phyloP scores from a whole-genome alignment of 176 grass and related monocot genomes.

The Oryza officinalis region DNA sequence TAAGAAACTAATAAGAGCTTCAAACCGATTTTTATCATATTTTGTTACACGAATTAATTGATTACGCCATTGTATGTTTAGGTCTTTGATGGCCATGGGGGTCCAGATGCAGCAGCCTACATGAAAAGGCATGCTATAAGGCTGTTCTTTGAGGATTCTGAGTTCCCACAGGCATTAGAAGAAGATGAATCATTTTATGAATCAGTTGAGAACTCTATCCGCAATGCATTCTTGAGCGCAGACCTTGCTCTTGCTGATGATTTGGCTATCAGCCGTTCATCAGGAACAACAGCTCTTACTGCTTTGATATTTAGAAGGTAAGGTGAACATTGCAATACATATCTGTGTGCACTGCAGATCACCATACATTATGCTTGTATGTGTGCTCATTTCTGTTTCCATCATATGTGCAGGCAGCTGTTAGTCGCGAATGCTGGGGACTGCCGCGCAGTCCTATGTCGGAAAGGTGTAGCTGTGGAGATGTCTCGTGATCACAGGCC shows the following conservation, averaged over 20 bases:
- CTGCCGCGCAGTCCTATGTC: constrained; percentile 80
- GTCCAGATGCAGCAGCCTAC: constrained; percentile 79
- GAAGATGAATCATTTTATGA: constrained; percentile 50
- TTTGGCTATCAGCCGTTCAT: constrained; percentile 57
- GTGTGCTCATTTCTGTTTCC: background rate
- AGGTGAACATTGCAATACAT: background rate
- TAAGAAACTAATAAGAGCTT: background rate
- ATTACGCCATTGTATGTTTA: constrained; percentile 17
- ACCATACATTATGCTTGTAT: background rate
- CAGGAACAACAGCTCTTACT: constrained; percentile 82
- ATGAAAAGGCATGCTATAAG: constrained; percentile 76
- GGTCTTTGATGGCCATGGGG: constrained; percentile 96
- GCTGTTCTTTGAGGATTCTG: constrained; percentile 70
- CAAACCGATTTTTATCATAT: background rate
- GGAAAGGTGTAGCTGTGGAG: constrained; percentile 70
- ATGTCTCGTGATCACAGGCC: constrained; percentile 83
- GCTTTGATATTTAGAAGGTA: constrained; percentile 81
- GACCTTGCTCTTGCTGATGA: constrained; percentile 71
- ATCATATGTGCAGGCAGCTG: constrained; percentile 49
- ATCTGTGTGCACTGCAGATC: background rate
- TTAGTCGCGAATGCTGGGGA: constrained; percentile 90
- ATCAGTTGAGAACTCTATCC: constrained; percentile 57
- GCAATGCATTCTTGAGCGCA: constrained; percentile 62
- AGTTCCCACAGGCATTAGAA: constrained; percentile 56
- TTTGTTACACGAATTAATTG: constrained; percentile 20